Conservation (phyloP, 2,329 filamentous ascomycete genomes). For the Chaetoscypha palmicola region DNA sequence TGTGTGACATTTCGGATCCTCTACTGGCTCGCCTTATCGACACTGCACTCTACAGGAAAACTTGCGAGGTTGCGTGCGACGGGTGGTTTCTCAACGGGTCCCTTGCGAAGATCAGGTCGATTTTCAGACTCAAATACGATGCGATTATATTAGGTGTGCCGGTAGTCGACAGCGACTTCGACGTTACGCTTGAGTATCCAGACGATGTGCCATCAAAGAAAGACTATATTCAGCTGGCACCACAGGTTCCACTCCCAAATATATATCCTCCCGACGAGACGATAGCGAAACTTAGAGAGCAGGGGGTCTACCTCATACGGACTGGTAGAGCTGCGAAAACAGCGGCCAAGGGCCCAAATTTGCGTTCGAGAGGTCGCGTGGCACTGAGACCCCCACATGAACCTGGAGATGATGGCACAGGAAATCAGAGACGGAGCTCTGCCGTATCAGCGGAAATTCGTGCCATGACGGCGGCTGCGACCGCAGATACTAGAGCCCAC, state of each 20-base stretch:
- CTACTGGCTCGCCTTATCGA: slow-evolving; percentile 60
- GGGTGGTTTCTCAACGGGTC: slow-evolving; percentile 83
- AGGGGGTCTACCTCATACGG: neutral
- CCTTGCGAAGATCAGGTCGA: slow-evolving; percentile 74
- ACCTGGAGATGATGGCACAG: too few species aligned
- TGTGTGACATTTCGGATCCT: slow-evolving; percentile 85
- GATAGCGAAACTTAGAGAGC: neutral
- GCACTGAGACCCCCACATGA: neutral
- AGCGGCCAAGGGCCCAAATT: neutral
- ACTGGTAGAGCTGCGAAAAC: neutral
- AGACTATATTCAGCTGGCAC: neutral
- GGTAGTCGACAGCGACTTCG: slow-evolving; percentile 43
- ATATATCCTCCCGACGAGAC: neutral
- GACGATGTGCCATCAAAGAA: slow-evolving; percentile 24
- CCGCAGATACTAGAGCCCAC: too few species aligned
- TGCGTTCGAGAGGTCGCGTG: neutral
- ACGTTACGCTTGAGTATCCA: slow-evolving; percentile 35
- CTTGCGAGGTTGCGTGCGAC: slow-evolving; percentile 55
- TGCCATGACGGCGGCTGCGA: too few species aligned
- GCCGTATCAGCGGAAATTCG: too few species aligned
- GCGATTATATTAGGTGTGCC: slow-evolving; percentile 52
- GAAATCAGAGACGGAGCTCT: too few species aligned
- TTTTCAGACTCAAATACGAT: slow-evolving; percentile 82
- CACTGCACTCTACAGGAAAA: slow-evolving; percentile 49
- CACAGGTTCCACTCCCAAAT: neutral